These are phyloP conservation scores for Dimargaris cristalligena DNA, from an alignment of 192 early-diverging fungal species.

Conservation along the genomic window DNA sequence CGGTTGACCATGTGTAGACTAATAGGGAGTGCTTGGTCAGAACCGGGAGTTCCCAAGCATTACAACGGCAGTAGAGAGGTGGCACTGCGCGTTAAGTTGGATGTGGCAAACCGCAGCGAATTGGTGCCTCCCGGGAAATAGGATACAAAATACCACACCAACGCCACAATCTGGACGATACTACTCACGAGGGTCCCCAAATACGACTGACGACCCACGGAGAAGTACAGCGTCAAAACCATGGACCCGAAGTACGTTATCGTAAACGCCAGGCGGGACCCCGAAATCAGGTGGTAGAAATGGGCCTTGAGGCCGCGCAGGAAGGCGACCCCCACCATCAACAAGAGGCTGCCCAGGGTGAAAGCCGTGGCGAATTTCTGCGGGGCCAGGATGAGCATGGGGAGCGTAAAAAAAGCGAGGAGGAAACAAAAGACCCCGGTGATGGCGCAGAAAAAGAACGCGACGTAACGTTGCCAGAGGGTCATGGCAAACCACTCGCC, in stretches of 20 bases:
- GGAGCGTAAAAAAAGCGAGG: constrained; percentile 40
- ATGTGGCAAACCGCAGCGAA: constrained; percentile 36
- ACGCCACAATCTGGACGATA: constrained; percentile 58
- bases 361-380: constrained; percentile 67
- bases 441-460: constrained; percentile 26
- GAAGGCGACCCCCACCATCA: constrained; percentile 37
- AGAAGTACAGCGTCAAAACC: constrained; percentile 68
- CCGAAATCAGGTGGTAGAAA: constrained; percentile 57
- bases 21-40: no score
- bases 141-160: constrained; percentile 69
- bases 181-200: constrained; percentile 62
- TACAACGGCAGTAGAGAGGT: constrained; percentile 26
- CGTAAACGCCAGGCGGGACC: constrained; percentile 68
- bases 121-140: constrained; percentile 63
- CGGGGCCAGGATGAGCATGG: constrained; percentile 41
- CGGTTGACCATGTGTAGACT: no score
- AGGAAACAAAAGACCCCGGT: constrained; percentile 30
- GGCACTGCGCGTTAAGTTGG: constrained; percentile 21
- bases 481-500: constrained; percentile 34
- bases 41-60: no score
- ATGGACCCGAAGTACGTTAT: constrained; percentile 64
- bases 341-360: constrained; percentile 42
- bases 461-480: constrained; percentile 28
- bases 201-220: constrained; percentile 55
- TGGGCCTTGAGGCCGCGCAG: constrained; percentile 69